Evolutionary conservation across 1,139 yeast species (phyloP).

Genomic region (Blastobotrys apis): DNA sequence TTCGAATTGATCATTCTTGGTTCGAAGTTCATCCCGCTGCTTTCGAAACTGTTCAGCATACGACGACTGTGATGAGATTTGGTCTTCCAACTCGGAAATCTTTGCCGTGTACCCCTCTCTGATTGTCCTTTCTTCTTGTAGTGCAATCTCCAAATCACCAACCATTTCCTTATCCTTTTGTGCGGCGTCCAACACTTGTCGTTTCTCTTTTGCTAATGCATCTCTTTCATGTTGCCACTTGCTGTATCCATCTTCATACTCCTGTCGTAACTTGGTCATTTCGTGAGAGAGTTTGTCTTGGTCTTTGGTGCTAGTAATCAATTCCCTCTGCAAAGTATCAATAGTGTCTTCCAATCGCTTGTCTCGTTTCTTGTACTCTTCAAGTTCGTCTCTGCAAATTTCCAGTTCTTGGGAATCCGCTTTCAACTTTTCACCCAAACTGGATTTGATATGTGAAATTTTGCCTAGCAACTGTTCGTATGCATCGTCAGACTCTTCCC

Average conservation of each 20-base stretch:
- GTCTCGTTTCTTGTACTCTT: constrained; percentile 12
- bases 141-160: constrained; percentile 39
- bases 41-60: constrained; percentile 26
- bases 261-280: constrained; percentile 45
- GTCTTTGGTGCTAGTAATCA: constrained; percentile 56
- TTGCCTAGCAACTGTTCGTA: constrained; percentile 72
- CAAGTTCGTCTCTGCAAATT: constrained; percentile 33
- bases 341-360: constrained; percentile 32
- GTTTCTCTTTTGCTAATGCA: constrained; percentile 27
- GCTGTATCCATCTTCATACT: constrained; percentile 43
- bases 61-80: constrained; percentile 30
- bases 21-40: constrained; percentile 25
- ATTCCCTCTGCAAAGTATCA: constrained; percentile 48
- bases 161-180: constrained; percentile 40
- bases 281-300: constrained; percentile 58
- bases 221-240: constrained; percentile 45
- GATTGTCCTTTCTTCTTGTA: constrained; percentile 33
- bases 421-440: constrained; percentile 65
- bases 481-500: constrained; percentile 63
- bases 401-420: constrained; percentile 41
- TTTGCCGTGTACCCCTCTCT: constrained; percentile 32
- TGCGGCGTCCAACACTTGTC: constrained; percentile 24
- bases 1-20: constrained; percentile 18
- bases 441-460: constrained; percentile 73
- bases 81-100: constrained; percentile 47